Evolutionary conservation across 2,329 filamentous ascomycete genomes (phyloP).

Genomic region (Colletotrichum limetticola): DNA sequence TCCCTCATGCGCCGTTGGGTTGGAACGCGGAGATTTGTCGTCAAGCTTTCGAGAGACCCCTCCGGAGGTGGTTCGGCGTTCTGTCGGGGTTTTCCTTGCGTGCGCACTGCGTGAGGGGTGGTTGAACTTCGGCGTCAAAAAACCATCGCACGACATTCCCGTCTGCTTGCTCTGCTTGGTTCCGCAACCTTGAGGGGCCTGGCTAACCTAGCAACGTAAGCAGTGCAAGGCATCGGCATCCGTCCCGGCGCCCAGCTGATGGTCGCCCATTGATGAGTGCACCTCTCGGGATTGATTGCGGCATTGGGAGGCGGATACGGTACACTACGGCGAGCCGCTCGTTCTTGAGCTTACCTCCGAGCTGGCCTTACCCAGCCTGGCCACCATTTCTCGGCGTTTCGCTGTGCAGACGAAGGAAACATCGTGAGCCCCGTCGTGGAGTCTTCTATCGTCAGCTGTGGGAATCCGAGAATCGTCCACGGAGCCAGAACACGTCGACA

Average conservation of each 20-base stretch:
- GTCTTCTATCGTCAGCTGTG: conserved; percentile 1
- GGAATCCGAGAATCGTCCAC: conserved; percentile 3
- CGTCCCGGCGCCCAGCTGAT: not conserved
- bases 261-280: not conserved
- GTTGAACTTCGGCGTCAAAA: conserved; percentile 9
- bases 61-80: conserved; percentile 32
- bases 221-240: not conserved
- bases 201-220: not conserved
- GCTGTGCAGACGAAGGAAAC: not conserved
- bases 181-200: not conserved
- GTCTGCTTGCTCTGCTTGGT: not conserved
- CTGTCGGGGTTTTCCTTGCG: conserved; percentile 19
- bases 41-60: conserved; percentile 22
- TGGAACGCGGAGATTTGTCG: conserved; percentile 34
- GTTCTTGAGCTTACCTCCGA: conserved; percentile 4
- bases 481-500: not conserved
- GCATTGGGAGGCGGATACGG: not conserved
- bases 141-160: not conserved
- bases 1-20: conserved; percentile 9
- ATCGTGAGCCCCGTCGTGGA: conserved; percentile 1
- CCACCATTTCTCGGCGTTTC: not conserved
- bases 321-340: not conserved
- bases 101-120: conserved; percentile 6
- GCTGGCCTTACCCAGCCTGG: not conserved
- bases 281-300: not conserved